Percentiles rank a stretch among this genome's conserved stretches.
These are phyloP conservation scores for Pelargonium myrrhifolium DNA, from an alignment of 441 rosid species.

Conservation along the genomic window DNA sequence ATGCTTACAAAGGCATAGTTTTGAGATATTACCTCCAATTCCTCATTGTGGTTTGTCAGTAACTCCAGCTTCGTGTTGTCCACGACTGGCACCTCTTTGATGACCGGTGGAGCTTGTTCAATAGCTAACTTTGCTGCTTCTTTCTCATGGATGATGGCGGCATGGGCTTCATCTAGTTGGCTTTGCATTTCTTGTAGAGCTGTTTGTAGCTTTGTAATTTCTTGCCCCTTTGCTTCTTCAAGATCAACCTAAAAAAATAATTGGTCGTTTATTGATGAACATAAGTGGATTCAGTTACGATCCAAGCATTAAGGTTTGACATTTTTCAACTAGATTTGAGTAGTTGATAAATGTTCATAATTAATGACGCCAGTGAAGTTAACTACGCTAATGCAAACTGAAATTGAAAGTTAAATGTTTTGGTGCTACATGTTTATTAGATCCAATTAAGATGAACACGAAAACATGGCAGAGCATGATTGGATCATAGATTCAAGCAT, in stretches of 20 bases:
- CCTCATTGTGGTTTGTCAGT: slow-evolving; percentile 35
- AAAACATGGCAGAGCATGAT: not conserved
- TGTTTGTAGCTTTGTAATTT: slow-evolving; percentile 41
- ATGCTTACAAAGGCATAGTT: not conserved
- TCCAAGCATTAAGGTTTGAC: slow-evolving; percentile 3
- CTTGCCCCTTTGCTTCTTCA: slow-evolving; percentile 65
- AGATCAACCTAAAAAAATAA: slow-evolving; percentile 42
- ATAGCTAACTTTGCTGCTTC: slow-evolving; percentile 55
- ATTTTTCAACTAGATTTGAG: slow-evolving; percentile 5
- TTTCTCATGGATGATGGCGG: slow-evolving; percentile 37
- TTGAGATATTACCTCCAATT: slow-evolving; percentile 38
- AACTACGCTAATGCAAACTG: not conserved
- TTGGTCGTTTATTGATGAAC: slow-evolving; percentile 10
- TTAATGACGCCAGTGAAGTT: too few species aligned
- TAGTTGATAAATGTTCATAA: not conserved
- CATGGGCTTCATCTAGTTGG: slow-evolving; percentile 44
- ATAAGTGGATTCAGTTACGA: not conserved
- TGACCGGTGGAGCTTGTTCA: slow-evolving; percentile 58
- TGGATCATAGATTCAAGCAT: not conserved
- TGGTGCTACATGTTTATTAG: not conserved
- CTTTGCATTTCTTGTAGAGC: slow-evolving; percentile 40
- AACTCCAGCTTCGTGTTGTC: slow-evolving; percentile 43
- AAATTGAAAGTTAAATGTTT: not conserved
- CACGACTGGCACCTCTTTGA: slow-evolving; percentile 55
- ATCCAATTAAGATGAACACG: too few species aligned